phyloP scores from a whole-genome alignment of 179 eudicot species.

The Actinidia arguta region DNA sequence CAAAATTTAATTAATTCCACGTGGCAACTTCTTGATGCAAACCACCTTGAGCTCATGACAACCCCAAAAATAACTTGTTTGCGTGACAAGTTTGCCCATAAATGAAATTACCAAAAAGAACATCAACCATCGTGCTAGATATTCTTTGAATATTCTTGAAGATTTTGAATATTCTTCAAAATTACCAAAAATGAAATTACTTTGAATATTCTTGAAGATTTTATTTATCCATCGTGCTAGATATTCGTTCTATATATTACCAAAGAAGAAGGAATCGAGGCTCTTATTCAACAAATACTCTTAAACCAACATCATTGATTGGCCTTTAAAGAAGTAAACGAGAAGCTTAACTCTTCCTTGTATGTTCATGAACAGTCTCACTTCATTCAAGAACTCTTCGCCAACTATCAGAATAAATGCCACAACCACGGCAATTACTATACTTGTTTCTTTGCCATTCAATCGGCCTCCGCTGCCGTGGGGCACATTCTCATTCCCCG shows the following conservation, averaged over 20 bases:
- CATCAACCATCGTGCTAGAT: too few relatives aligned
- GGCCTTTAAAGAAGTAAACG: background rate
- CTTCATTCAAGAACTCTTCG: slow-evolving; percentile 20
- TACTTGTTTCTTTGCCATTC: background rate
- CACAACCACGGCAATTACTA: background rate
- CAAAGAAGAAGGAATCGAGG: slow-evolving; percentile 20
- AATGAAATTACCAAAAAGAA: too few relatives aligned
- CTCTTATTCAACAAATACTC: slow-evolving; percentile 22
- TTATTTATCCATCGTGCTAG: too few relatives aligned
- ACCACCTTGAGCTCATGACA: too few relatives aligned
- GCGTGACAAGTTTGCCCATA: too few relatives aligned
- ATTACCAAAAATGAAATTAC: too few relatives aligned
- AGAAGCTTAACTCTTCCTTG: slow-evolving; percentile 1
- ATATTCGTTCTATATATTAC: background rate
- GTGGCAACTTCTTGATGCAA: too few relatives aligned
- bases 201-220: too few relatives aligned
- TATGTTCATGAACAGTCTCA: background rate
- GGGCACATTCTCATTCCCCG: background rate
- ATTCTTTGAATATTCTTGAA: too few relatives aligned
- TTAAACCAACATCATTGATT: slow-evolving; percentile 19
- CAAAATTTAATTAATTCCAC: too few relatives aligned
- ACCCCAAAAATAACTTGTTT: too few relatives aligned
- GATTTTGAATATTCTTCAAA: too few relatives aligned
- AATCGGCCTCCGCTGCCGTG: background rate
- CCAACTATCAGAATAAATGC: background rate